phyloP scores from a whole-genome alignment of 306 rosid genomes.

The Elaeagnus macrophylla region DNA sequence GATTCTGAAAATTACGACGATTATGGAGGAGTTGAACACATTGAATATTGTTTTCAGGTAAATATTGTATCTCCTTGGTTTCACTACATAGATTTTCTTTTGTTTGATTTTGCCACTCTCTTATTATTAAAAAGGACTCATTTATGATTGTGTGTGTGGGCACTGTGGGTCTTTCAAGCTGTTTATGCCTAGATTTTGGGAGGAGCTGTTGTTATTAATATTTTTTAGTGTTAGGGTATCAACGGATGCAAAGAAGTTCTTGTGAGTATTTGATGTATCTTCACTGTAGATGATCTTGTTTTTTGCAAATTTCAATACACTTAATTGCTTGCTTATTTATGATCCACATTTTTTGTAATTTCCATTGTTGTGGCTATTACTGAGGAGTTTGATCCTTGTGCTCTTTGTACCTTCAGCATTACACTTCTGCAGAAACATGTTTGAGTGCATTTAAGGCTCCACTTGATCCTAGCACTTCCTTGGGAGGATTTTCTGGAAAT shows the following conservation, averaged over 20 bases:
- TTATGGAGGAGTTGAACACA: constrained; percentile 91
- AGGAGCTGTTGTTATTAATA: not conserved
- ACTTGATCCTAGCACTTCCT: constrained; percentile 82
- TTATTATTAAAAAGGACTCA: no score
- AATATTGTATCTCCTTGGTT: constrained; percentile 12
- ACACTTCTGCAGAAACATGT: constrained; percentile 79
- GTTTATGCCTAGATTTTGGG: not conserved
- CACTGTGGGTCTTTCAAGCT: not conserved
- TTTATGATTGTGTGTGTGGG: not conserved
- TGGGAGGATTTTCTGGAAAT: constrained; percentile 90
- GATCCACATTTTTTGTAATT: not conserved
- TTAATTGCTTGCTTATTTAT: not conserved
- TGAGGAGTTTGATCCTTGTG: constrained; percentile 13
- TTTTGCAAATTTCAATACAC: no score
- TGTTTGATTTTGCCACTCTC: not conserved
- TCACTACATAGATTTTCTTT: constrained; percentile 11
- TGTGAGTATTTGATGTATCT: no score
- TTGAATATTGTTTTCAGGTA: constrained; percentile 97
- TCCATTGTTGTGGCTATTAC: not conserved
- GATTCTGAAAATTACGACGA: constrained; percentile 76
- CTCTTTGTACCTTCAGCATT: constrained; percentile 54
- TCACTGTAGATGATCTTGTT: no score
- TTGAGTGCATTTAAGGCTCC: constrained; percentile 95
- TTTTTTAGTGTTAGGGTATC: not conserved
- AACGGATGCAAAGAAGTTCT: no score